Percentiles rank a stretch among this genome's conserved stretches.
Conservation (phyloP, 2,329 filamentous ascomycete genomes). For the Fusarium coffeatum region DNA sequence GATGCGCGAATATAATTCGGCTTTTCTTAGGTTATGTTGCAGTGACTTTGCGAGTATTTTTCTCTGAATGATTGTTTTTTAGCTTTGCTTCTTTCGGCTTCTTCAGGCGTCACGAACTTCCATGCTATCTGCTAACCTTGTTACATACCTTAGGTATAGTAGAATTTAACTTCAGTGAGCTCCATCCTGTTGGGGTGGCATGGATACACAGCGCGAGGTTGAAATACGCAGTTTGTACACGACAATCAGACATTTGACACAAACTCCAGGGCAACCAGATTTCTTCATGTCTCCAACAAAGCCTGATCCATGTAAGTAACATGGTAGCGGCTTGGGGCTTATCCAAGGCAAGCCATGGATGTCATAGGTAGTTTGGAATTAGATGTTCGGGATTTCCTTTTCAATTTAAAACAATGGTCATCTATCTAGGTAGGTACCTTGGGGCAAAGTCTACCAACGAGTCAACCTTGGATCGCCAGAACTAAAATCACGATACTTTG, state of each 20-base stretch:
- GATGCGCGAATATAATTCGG: slow-evolving; percentile 54
- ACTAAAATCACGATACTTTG: neutral
- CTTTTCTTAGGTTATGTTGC: slow-evolving; percentile 22
- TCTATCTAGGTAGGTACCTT: neutral
- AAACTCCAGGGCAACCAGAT: slow-evolving; percentile 8
- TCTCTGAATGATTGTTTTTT: neutral
- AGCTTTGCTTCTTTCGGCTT: neutral
- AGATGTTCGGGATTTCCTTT: neutral
- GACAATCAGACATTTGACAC: slow-evolving; percentile 8
- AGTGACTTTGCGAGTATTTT: slow-evolving; percentile 8
- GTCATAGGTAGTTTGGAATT: neutral
- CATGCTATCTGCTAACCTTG: neutral
- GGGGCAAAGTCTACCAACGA: neutral
- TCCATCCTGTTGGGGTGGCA: neutral
- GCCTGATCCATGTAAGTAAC: slow-evolving; percentile 17
- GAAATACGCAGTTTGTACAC: neutral
- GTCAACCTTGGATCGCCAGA: neutral
- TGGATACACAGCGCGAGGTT: neutral
- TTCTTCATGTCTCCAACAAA: slow-evolving; percentile 8
- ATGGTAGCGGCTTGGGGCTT: neutral
- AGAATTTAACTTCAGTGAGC: neutral
- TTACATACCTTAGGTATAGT: neutral
- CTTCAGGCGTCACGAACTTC: neutral
- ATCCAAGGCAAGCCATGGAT: neutral
- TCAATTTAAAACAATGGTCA: neutral